Evolutionary conservation across 495 filamentous ascomycete species (phyloP), one percentile per base, ranked within the genome.

Genomic region (Talaromyces wortmannii): DNA sequence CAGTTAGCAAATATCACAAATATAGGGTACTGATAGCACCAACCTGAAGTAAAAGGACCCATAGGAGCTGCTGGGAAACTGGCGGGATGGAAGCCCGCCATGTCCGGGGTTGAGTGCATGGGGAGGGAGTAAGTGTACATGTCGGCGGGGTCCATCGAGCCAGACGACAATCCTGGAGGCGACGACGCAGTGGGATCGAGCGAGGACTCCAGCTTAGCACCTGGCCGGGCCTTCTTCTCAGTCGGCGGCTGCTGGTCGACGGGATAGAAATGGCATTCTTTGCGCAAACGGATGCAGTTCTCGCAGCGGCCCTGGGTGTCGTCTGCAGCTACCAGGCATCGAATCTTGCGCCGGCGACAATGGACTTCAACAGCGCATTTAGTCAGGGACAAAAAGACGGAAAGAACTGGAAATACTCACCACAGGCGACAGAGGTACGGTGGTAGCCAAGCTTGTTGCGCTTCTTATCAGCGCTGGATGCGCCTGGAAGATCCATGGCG

Each of bases 401-500:
- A 48, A 48, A 55, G 57, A 45, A 40, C 15, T 17, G 33, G 45
- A 43, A 33, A 50, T 42, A 85, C 91, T 84, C 80, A 98, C 94
- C 88, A 79, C 94, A 98, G 60, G 94, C 94, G 67, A 97, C 90
- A 54, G 94, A 95, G 36, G 91, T 97, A 55, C 94, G 86, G 77
- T 97, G 92, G 69, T 98, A 98, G 31, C 94, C 94, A 52, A 98
- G 78, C 72, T 95, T 97, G 68, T 97, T 98, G 61, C 94, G 86
- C 68, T 89, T 87, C 73, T 94, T 96, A 63, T 96, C 92, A 44
- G 75, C 78, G 36, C 84, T 74, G 16, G 72, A 77, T 64, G 69
- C 68, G 58, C 63, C 66, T 48, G 73, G 69, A 48, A 63, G 62
- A 57, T 71, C 75, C 70, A 70, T 72, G 63, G 72, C 60, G 48